Evolutionary conservation across 2,329 filamentous ascomycete genomes (phyloP), one percentile per base, ranked within the genome.

Genomic region (Magnaporthiopsis rhizophila): DNA sequence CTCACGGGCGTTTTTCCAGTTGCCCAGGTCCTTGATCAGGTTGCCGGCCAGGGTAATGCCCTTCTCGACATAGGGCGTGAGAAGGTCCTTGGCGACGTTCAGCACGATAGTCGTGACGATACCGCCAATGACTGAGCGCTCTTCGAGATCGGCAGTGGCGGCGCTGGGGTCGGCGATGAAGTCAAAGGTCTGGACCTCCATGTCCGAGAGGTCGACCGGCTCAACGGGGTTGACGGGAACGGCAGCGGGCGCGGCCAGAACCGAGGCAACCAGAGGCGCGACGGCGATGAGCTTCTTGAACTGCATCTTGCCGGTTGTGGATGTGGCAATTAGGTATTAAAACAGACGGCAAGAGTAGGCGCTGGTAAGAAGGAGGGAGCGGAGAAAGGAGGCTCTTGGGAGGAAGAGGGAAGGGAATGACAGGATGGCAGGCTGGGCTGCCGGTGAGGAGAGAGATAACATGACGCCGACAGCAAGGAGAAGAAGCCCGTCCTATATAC

Each of bases 1-100:
- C 65, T 69, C 66, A 18, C 68, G 66, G 11, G 66, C 64, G 59
- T 62, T 1, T 61, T 60, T 45, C 63, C 60, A 68, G 59, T 66
- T 65, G 57, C 62, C 8, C 21, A 66, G 53, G 64, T 68, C 61
- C 58, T 62, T 63, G 62, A 68, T 64, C 26, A 62, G 32, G n/a
- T 11, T 15, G 32, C 18, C 59, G 18, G 59, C 59, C 59, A 45
- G 32, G 32, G 13, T 28, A 13, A 62, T 56, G 60, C 24, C 60
- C 38, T 32, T 2, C 26, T 32, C 3, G 24, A 62, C 34, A 26
- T 28, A 28, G 36, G 9, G 28, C 3, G 24, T 56, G 38, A 32
- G 24, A 0, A 45, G 11, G 38, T 28, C 38, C 60, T 56, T 30
- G 38, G 50, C n/a, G 1, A 30, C 7, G n/a, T 4, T 9, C 5